phyloP scores from a whole-genome alignment of 805 yeast species.

The Kluyveromyces aestuarii region DNA sequence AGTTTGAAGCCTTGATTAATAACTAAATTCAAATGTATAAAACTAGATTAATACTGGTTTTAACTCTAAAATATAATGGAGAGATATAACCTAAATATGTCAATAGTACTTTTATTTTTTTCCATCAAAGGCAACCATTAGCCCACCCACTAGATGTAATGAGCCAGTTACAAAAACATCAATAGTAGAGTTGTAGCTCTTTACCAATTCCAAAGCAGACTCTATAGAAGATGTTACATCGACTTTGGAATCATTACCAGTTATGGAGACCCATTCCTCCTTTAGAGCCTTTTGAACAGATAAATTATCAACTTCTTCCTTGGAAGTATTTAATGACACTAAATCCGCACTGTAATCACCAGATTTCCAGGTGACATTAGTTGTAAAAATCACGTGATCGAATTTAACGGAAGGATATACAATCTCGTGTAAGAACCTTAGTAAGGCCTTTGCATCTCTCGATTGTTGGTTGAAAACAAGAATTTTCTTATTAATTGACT shows the following conservation, averaged over 20 bases:
- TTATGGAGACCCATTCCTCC: slow-evolving; percentile 51
- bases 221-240: slow-evolving; percentile 70
- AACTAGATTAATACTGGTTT: not conserved
- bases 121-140: slow-evolving; percentile 71
- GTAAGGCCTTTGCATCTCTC: slow-evolving; percentile 66
- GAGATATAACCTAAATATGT: not conserved
- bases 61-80: not conserved
- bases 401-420: slow-evolving; percentile 39
- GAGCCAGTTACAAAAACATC: slow-evolving; percentile 93
- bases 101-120: slow-evolving; percentile 5
- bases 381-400: slow-evolving; percentile 75
- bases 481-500: slow-evolving; percentile 30
- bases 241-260: slow-evolving; percentile 33
- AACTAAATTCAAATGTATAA: slow-evolving; percentile 1
- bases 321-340: slow-evolving; percentile 75
- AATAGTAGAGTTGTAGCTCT: slow-evolving; percentile 29
- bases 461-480: slow-evolving; percentile 91
- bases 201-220: slow-evolving; percentile 48
- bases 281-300: slow-evolving; percentile 73
- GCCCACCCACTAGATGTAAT: slow-evolving; percentile 88
- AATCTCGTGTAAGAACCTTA: slow-evolving; percentile 41
- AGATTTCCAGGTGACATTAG: slow-evolving; percentile 84
- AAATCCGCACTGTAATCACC: slow-evolving; percentile 77
- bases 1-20: slow-evolving; percentile 6
- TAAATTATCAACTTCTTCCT: slow-evolving; percentile 68